These are phyloP conservation scores for Fraxinus excelsior DNA, from an alignment of 257 asterid species.

Conservation along the genomic window DNA sequence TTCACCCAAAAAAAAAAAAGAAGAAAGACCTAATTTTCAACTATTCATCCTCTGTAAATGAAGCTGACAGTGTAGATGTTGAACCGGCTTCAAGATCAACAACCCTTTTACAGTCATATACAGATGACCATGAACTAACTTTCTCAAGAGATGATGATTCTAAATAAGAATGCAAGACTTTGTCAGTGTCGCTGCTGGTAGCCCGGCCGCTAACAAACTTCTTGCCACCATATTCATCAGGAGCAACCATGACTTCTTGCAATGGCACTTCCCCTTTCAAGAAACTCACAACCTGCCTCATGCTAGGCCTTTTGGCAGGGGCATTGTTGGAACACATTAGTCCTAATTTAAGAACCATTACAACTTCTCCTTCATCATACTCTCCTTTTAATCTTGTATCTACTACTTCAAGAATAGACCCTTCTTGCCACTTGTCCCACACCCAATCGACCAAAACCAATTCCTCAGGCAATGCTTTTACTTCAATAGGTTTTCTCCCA, in stretches of 20 bases:
- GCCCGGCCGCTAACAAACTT: conserved; percentile 19
- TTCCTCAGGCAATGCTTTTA: conserved; percentile 71
- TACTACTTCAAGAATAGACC: conserved; percentile 46
- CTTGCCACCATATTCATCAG: conserved; percentile 34
- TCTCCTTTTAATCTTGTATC: conserved; percentile 53
- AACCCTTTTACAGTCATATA: conserved; percentile 31
- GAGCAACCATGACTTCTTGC: conserved; percentile 41
- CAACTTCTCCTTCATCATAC: conserved; percentile 48
- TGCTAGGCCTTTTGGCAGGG: conserved; percentile 57
- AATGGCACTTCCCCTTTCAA: conserved; percentile 54
- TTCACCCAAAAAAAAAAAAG: neutral
- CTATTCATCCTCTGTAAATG: conserved; percentile 18
- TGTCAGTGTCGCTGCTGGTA: conserved; percentile 23
- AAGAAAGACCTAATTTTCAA: neutral
- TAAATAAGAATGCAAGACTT: conserved; percentile 45
- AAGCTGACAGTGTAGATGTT: conserved; percentile 30
- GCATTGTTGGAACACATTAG: conserved; percentile 59
- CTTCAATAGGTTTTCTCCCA: conserved; percentile 76
- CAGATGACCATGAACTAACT: conserved; percentile 41
- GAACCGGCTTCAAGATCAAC: conserved; percentile 49
- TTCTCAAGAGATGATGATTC: conserved; percentile 53
- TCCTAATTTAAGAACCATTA: conserved; percentile 64
- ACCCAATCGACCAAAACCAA: conserved; percentile 75
- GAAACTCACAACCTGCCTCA: conserved; percentile 61
- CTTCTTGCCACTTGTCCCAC: conserved; percentile 67